A percentile compares a stretch with the other conserved stretches of the same genome.
These are phyloP conservation scores for Gentiana macrophylla DNA, from an alignment of 257 asterid species.

Conservation along the genomic window DNA sequence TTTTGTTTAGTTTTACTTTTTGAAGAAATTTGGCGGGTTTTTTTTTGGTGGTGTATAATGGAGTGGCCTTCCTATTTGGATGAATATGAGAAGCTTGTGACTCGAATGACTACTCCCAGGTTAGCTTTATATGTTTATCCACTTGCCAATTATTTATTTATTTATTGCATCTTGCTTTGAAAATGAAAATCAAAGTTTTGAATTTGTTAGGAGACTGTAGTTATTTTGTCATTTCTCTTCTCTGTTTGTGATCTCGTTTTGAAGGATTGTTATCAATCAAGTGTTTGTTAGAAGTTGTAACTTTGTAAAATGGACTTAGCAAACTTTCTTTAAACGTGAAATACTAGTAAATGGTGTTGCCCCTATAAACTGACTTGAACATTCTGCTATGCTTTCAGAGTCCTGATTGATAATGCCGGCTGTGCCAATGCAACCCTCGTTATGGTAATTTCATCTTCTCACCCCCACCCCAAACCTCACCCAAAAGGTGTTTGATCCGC, in stretches of 20 bases:
- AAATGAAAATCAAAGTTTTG: not conserved
- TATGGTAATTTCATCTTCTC: conserved; percentile 31
- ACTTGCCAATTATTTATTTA: conserved; percentile 22
- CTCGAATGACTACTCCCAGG: conserved; percentile 88
- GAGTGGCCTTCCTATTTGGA: conserved; percentile 66
- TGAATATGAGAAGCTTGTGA: conserved; percentile 82
- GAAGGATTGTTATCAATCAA: conserved; percentile 15
- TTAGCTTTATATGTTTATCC: conserved; percentile 4
- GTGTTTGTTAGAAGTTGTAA: conserved; percentile 22
- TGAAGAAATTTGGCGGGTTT: not conserved
- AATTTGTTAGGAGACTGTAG: no score
- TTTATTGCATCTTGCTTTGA: conserved; percentile 13
- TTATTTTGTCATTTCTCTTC: no score
- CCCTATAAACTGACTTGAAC: no score
- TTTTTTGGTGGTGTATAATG: conserved; percentile 12
- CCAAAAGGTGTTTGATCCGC: not conserved
- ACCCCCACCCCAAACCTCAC: no score
- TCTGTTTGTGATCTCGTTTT: not conserved
- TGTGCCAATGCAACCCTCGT: conserved; percentile 67
- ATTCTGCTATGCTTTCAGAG: conserved; percentile 34
- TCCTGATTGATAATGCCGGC: conserved; percentile 83
- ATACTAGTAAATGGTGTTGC: no score
- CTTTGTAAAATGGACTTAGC: no score
- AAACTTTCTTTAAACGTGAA: no score
- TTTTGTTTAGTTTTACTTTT: not conserved